phyloP scores from a whole-genome alignment of 345 rosid genomes.

The Camelina laxa region DNA sequence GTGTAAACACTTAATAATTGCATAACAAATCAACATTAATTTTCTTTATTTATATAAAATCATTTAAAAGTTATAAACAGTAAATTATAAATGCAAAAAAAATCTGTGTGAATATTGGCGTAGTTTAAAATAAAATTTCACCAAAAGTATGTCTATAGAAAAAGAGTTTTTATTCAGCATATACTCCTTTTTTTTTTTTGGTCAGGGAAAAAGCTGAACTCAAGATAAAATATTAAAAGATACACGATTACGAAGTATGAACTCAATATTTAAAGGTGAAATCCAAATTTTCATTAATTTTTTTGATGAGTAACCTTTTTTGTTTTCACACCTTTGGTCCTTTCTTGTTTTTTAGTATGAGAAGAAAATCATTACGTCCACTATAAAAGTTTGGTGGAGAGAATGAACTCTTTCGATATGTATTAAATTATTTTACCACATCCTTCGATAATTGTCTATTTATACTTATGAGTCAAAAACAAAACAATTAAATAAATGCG shows the following conservation, averaged over 20 bases:
- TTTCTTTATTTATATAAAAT: no score
- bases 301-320: neutral
- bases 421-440: neutral
- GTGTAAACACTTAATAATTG: no score
- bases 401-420: neutral
- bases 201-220: neutral
- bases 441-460: slow-evolving; percentile 1
- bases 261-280: slow-evolving; percentile 21
- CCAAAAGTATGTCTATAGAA: no score
- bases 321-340: slow-evolving; percentile 28
- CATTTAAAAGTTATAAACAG: no score
- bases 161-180: neutral
- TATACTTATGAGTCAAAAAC: neutral
- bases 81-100: no score
- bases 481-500: no score
- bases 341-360: neutral
- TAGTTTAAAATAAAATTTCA: no score
- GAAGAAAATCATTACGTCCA: slow-evolving; percentile 1
- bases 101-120: no score
- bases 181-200: no score
- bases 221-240: neutral
- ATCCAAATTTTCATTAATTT: slow-evolving; percentile 17
- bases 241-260: slow-evolving; percentile 14
- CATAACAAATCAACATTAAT: no score
- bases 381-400: slow-evolving; percentile 8